phyloP scores from a whole-genome alignment of 2,329 filamentous ascomycete species.

The Fusarium miscanthi region DNA sequence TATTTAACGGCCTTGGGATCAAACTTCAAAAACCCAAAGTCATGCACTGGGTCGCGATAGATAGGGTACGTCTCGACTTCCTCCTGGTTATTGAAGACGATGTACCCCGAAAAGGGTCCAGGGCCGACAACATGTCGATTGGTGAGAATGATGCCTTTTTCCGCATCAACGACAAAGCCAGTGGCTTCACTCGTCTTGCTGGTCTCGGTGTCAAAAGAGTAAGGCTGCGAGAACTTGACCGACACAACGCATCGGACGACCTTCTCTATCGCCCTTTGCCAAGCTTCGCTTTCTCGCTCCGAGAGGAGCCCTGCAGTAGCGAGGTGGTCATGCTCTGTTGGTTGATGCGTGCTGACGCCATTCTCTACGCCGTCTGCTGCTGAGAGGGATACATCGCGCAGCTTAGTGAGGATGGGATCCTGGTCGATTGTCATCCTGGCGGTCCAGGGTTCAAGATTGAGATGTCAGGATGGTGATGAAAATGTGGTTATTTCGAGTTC shows the following conservation, averaged over 20 bases:
- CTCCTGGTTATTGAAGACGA: conserved; percentile 98
- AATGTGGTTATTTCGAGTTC: rapidly evolving
- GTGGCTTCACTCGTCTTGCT: conserved; percentile 97
- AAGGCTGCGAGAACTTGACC: conserved; percentile 97
- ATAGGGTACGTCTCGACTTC: conserved; percentile 95
- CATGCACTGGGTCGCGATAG: conserved; percentile 97
- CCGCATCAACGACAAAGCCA: conserved; percentile 57
- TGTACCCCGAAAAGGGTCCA: conserved; percentile 97
- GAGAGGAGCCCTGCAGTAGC: conserved; percentile 10
- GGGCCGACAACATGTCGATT: conserved; percentile 94
- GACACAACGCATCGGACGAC: conserved; percentile 98
- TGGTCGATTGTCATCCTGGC: conserved; percentile 24
- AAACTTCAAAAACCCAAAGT: conserved; percentile 96
- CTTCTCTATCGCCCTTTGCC: conserved; percentile 94
- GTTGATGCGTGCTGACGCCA: background rate
- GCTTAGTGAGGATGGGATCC: conserved; percentile 7
- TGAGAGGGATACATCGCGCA: background rate
- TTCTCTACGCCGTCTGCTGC: background rate
- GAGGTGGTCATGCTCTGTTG: background rate
- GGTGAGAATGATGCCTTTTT: conserved; percentile 66
- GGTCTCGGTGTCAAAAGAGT: conserved; percentile 93
- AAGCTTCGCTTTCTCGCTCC: conserved; percentile 53
- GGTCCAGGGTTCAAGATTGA: background rate
- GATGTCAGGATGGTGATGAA: background rate
- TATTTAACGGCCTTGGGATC: conserved; percentile 96